A percentile compares a stretch with the other conserved stretches of the same genome.
Evolutionary conservation across 1,139 yeast genomes (phyloP).

Genomic region (Yamadazyma atlantica): DNA sequence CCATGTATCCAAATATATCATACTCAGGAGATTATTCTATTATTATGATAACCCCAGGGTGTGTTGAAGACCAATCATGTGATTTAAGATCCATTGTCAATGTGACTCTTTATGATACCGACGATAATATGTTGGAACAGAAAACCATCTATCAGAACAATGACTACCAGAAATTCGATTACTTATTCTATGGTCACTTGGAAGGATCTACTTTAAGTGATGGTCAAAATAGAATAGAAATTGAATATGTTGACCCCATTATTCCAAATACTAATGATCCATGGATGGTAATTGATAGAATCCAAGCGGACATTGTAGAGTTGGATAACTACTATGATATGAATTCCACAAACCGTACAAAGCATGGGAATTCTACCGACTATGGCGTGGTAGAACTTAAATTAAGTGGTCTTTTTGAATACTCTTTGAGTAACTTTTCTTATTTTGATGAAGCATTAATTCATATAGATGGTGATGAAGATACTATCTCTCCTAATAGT

Average conservation of each 20-base stretch:
- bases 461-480: slow-evolving; percentile 24
- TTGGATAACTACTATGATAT: slow-evolving; percentile 42
- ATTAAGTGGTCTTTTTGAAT: slow-evolving; percentile 81
- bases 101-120: slow-evolving; percentile 59
- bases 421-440: slow-evolving; percentile 69
- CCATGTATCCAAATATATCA: slow-evolving; percentile 68
- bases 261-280: slow-evolving; percentile 23
- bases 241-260: slow-evolving; percentile 39
- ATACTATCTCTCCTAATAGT: slow-evolving; percentile 28
- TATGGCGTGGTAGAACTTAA: slow-evolving; percentile 27
- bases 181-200: slow-evolving; percentile 68
- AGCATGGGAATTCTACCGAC: slow-evolving; percentile 14
- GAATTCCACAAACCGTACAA: slow-evolving; percentile 33
- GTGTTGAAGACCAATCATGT: slow-evolving; percentile 70
- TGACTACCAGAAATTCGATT: slow-evolving; percentile 75
- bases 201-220: slow-evolving; percentile 43
- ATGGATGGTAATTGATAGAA: slow-evolving; percentile 72
- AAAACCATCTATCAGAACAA: slow-evolving; percentile 73
- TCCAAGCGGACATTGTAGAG: slow-evolving; percentile 54
- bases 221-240: slow-evolving; percentile 50
- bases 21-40: slow-evolving; percentile 76
- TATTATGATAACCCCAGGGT: slow-evolving; percentile 83
- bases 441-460: slow-evolving; percentile 32
- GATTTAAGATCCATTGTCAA: slow-evolving; percentile 70
- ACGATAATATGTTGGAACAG: slow-evolving; percentile 42